Base-by-base conservation (phyloP, 805 yeast species). In the Myxozyma melibiosi region DNA sequence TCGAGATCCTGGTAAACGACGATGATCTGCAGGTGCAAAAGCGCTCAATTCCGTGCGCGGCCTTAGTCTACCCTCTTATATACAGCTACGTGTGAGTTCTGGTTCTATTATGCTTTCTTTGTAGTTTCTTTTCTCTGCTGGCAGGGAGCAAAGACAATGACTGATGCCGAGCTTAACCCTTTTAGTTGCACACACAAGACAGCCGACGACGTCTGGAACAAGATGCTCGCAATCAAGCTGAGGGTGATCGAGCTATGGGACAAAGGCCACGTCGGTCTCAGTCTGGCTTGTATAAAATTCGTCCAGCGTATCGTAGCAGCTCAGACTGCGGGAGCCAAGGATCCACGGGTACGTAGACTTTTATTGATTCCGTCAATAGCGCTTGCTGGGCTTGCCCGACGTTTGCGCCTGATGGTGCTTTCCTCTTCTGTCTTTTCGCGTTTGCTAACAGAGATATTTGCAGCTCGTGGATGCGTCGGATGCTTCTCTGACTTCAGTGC, bases 281-380 rank as follows among this genome's bases (percentile, higher is more conserved):
- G 81, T 69, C 73, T 87, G n/a, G 84, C 91, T 28, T 76, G 86
- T n/a, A 74, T 85, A 51, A 88, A 86, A 71, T 83, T 91, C 57
- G 80, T 89, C 9, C 82, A 82, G n/a, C 78, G 78, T 53, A 71
- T 84, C 3, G 76, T 84, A 13, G 74, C 77, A 34, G 78, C 80
- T 1, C 90, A 85, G 57, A 71, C 83, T 2, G 75, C 80, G 2
- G 71, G 78, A 2, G 58, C 67, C 9, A 59, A 63, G 25, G 74
- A 72, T 51, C 73, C 76, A 1, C 64, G 74, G n/a, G 64, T 59
- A 54, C n/a, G 65, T 55, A 24, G 18, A 14, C 6, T n/a, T 27
- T 11, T 13, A 7, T 0, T n/a, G 43, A n/a, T 28, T 33, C n/a
- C 20, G n/a, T n/a, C n/a, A n/a, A n/a, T n/a, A n/a, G n/a, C n/a